A percentile compares a stretch with the other conserved stretches of the same genome.
Conservation (phyloP, 1,284 basidiomycete genomes). For the Fomes fomentarius region DNA sequence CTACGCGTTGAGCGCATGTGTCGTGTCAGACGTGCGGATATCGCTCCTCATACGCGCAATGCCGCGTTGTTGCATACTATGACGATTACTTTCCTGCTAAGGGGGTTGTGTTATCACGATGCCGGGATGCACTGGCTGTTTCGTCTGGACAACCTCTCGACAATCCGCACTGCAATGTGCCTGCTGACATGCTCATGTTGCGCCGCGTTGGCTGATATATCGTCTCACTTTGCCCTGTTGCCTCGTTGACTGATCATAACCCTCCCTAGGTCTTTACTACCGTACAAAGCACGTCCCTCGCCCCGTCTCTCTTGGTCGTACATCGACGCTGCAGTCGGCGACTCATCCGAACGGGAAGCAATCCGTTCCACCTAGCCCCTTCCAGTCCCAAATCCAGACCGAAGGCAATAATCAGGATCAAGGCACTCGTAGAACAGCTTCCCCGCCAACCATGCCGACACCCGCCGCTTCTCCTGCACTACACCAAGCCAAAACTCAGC, state of each 20-base stretch:
- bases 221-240: slow-evolving; percentile 14
- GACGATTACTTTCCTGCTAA: slow-evolving; percentile 17
- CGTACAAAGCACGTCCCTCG: slow-evolving; percentile 41
- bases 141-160: slow-evolving; percentile 20
- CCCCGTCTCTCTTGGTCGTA: slow-evolving; percentile 37
- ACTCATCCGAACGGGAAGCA: slow-evolving; percentile 35
- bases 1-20: slow-evolving; percentile 26
- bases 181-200: slow-evolving; percentile 30
- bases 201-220: slow-evolving; percentile 21
- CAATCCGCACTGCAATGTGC: slow-evolving; percentile 25
- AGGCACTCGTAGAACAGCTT: slow-evolving; percentile 31
- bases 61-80: slow-evolving; percentile 24
- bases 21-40: slow-evolving; percentile 23
- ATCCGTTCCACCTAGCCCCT: slow-evolving; percentile 13
- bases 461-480: slow-evolving; percentile 36
- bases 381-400: slow-evolving; percentile 16
- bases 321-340: slow-evolving; percentile 32
- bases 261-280: slow-evolving; percentile 39
- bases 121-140: slow-evolving; percentile 25
- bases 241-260: slow-evolving; percentile 26
- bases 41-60: slow-evolving; percentile 18
- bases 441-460: slow-evolving; percentile 36
- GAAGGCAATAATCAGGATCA: slow-evolving; percentile 13
- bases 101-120: slow-evolving; percentile 22
- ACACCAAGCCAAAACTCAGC: slow-evolving; percentile 18